A percentile compares a stretch with the other conserved stretches of the same genome.
phyloP scores from a whole-genome alignment of 2,329 filamentous ascomycete genomes.

The Epichloe uncinata region DNA sequence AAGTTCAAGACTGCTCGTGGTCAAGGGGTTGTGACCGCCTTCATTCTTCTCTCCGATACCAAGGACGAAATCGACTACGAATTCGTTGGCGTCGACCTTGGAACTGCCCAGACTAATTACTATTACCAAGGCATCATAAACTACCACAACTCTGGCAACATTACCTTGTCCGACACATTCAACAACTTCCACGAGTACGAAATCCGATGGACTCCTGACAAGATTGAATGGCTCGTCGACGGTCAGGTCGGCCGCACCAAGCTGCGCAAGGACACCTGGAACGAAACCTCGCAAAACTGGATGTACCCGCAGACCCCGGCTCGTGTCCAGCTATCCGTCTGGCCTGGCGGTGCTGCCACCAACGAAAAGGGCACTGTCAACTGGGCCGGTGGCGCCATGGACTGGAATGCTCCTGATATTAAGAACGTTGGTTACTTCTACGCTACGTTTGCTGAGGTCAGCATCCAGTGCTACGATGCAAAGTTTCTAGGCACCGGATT shows the following conservation, averaged over 20 bases:
- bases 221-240: slow-evolving; percentile 78
- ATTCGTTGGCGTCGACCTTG: slow-evolving; percentile 71
- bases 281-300: slow-evolving; percentile 68
- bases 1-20: slow-evolving; percentile 75
- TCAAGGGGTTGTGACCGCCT: slow-evolving; percentile 85
- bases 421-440: slow-evolving; percentile 79
- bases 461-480: slow-evolving; percentile 73
- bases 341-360: slow-evolving; percentile 72
- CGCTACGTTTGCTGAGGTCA: slow-evolving; percentile 62
- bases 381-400: slow-evolving; percentile 83
- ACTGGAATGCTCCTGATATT: slow-evolving; percentile 73
- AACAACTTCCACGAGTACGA: slow-evolving; percentile 78
- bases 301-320: slow-evolving; percentile 84
- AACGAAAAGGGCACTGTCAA: slow-evolving; percentile 76
- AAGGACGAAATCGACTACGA: slow-evolving; percentile 99
- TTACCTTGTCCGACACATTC: slow-evolving; percentile 57
- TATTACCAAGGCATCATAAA: slow-evolving; percentile 90
- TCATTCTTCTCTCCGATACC: slow-evolving; percentile 88
- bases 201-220: slow-evolving; percentile 82
- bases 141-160: slow-evolving; percentile 66
- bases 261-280: slow-evolving; percentile 72
- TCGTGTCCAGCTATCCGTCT: slow-evolving; percentile 85
- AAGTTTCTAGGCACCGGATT: slow-evolving; percentile 64
- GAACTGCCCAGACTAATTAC: slow-evolving; percentile 80
- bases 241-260: slow-evolving; percentile 63